Base-by-base conservation (phyloP, 2,329 filamentous ascomycete species). In the Cladosporium cucumerinum region DNA sequence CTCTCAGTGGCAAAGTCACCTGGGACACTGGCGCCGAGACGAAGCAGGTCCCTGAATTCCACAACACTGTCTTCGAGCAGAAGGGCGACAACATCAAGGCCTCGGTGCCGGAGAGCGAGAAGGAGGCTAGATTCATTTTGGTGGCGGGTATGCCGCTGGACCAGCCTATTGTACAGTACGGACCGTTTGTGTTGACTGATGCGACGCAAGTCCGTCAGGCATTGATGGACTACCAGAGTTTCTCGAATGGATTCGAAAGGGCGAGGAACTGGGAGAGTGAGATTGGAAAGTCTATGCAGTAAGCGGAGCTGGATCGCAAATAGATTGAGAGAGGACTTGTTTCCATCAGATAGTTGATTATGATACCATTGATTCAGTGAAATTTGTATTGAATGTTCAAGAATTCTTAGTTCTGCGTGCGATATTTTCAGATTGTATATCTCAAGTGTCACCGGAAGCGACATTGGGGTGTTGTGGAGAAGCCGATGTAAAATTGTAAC, bases 1-100 rank as follows among this genome's bases (percentile, higher is more conserved):
- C 87, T 3, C 82, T 98, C n/a, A 83, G 88, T 66, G 94, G 94
- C 25, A 86, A 84, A 8, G 87, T 87, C 1, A 80, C 81, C 71
- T 91, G 89, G 76, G 87, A 83, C 69, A 82, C 77, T 51, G 86
- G 82, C 25, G 76, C 81, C 63, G 78, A 80, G 26, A 80, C 80
- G 71, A 82, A 78, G 60, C 66, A 72, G 55, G 85, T 94, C 16
- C 82, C 82, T 64, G 85, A 90, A 74, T 97, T 87, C 76, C 88
- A 97, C 79, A 97, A 95, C 75, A 90, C 95, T 26, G 91, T 97
- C 6, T 97, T 98, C 74, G 89, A 92, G 72, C 85, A 88, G 69
- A 82, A 85, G 30, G 94, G 94, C 54, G 92, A 97, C 72, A 84
- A 86, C 30, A 84, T 98, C 10, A 84, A 90, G 68, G 87, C 89